Base-by-base conservation (phyloP, 306 rosid genomes). In the Prunus salicina region DNA sequence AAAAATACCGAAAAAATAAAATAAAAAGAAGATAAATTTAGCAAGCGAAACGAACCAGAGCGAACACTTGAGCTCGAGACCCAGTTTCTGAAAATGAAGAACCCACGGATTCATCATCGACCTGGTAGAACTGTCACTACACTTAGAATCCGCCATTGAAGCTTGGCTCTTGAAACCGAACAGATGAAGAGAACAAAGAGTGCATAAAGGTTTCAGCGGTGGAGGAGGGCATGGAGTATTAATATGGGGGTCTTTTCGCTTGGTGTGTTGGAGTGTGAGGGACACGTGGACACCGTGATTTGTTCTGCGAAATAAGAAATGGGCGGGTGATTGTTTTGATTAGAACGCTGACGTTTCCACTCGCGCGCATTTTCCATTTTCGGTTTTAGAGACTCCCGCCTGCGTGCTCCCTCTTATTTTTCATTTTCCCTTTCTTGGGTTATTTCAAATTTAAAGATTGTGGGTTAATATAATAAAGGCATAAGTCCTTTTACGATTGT, bases 41-140 rank as follows among this genome's bases (percentile, higher is more conserved):
- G 57, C 14, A 15, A 19, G 24, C 9, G 12, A 27, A 0, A 66
- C 82, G 2, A 56, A 95, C 99, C 99, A 96, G 83, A 91, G 88
- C 67, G 98, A 92, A 81, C 99, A 96, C 61, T 91, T 92, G 87
- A 96, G 91, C 79, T 96, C 98, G 20, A 96, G 92, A 63, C 93
- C 91, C 76, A 96, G 81, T 71, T 96, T 96, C 82, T 92, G 93
- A 49, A 91, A 88, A 66, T 87, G 85, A 5, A 92, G 90, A 83
- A 85, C 79, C 91, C 96, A 86, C 2, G 97, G 90, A 56, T 92
- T 92, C 69, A 84, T 73, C 2, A 73, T 6, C 7, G 68, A 15
- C 45, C 46, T 16, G 9, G n/a, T 24, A 51, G 18, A 8, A 30
- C 46, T 19, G 56, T 8, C 53, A 45, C 82, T 38, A 9, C 71